phyloP scores from a whole-genome alignment of 345 rosid genomes.

The Eucalyptus cloeziana region DNA sequence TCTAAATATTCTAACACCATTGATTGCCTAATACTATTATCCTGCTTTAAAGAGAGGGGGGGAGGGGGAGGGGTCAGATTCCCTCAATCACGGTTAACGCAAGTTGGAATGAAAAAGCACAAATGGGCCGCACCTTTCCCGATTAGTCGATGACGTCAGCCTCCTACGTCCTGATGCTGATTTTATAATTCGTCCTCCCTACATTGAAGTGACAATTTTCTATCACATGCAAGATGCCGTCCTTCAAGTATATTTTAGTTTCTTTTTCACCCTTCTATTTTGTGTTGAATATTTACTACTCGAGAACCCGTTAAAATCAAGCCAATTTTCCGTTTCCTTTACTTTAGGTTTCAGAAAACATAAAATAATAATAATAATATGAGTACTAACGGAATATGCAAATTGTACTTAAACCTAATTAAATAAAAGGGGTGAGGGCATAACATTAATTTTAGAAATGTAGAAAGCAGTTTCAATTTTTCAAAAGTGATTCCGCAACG shows the following conservation, averaged over 20 bases:
- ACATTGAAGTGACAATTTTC: not conserved
- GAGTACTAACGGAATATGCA: not conserved
- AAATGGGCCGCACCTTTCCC: not conserved
- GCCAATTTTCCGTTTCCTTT: not conserved
- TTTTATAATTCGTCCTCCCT: not conserved
- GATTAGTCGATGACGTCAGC: not conserved
- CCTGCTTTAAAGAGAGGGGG: not conserved
- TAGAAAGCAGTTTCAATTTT: not conserved
- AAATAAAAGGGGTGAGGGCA: not conserved
- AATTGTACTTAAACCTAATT: not conserved
- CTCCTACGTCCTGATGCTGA: not conserved
- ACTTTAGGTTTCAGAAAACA: not conserved
- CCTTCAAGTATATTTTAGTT: not conserved
- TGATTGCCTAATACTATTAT: not conserved
- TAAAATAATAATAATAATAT: too few relatives aligned
- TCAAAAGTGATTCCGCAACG: not conserved
- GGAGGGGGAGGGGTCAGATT: not conserved
- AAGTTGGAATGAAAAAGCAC: not conserved
- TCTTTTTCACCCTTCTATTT: not conserved
- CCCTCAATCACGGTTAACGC: not conserved
- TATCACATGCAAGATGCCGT: not conserved
- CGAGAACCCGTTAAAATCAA: not conserved
- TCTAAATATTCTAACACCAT: not conserved
- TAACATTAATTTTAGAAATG: not conserved
- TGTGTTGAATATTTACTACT: not conserved